Percentiles rank a stretch among this genome's conserved stretches.
Evolutionary conservation across 306 rosid genomes (phyloP).

Genomic region (Spatholobus suberectus): DNA sequence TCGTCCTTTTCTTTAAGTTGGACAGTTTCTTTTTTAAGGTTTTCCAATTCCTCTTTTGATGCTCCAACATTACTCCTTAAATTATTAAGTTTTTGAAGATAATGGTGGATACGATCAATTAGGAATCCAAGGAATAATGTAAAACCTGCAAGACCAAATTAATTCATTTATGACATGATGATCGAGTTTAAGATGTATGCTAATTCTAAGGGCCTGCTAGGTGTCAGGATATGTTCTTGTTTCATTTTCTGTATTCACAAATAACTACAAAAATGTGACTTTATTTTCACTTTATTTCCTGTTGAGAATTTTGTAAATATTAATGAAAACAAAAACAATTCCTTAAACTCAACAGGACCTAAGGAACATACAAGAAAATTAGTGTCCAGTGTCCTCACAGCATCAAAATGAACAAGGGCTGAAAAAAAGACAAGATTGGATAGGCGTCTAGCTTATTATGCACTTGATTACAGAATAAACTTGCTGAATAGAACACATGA

Average conservation of each 20-base stretch:
- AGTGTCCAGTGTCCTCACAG: background rate
- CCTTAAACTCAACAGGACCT: background rate
- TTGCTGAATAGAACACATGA: background rate
- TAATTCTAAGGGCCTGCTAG: background rate
- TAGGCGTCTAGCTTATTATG: background rate
- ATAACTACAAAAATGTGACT: background rate
- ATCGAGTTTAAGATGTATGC: background rate
- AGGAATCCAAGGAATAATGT: conserved; percentile 80
- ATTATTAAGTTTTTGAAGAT: conserved; percentile 63
- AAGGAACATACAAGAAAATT: background rate
- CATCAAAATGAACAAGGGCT: background rate
- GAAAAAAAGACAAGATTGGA: background rate
- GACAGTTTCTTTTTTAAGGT: conserved; percentile 55
- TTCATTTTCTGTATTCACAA: background rate
- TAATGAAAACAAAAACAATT: background rate
- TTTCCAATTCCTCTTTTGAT: conserved; percentile 73
- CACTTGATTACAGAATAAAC: background rate
- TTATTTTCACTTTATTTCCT: background rate
- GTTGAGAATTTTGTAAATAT: background rate
- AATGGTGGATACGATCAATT: conserved; percentile 74
- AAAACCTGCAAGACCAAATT: conserved; percentile 65
- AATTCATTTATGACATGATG: conserved; percentile 13
- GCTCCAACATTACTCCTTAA: conserved; percentile 59
- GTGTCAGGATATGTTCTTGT: background rate
- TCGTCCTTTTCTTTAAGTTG: conserved; percentile 64